These are phyloP conservation scores for Irpex sp. DNA, from an alignment of 1,284 basidiomycete genomes.

Conservation along the genomic window DNA sequence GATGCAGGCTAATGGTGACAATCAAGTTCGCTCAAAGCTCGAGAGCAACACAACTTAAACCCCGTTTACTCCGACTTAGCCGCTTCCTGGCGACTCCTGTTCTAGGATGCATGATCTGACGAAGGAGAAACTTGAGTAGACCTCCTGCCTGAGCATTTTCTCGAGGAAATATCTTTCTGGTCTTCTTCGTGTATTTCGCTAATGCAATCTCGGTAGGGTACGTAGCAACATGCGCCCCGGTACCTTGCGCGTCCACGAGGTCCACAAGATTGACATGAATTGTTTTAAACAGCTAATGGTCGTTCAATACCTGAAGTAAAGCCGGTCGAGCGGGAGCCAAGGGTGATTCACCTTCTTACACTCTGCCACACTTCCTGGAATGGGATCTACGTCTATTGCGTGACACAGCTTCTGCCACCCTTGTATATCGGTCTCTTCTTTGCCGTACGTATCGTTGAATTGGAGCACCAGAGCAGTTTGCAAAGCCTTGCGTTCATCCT, in stretches of 20 bases:
- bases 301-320: neutral
- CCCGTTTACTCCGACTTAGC: no score
- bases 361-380: constrained; percentile 11
- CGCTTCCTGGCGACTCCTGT: no score
- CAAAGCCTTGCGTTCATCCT: neutral
- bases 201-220: neutral
- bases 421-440: constrained; percentile 24
- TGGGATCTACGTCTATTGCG: constrained; percentile 14
- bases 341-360: neutral
- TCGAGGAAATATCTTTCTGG: constrained; percentile 24
- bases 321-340: neutral
- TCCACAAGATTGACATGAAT: neutral
- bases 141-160: constrained; percentile 34
- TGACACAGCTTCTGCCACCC: constrained; percentile 31
- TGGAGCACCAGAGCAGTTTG: constrained; percentile 28
- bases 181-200: neutral
- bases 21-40: no score
- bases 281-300: neutral
- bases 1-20: no score
- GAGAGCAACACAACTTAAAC: no score
- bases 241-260: neutral
- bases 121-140: constrained; percentile 25
- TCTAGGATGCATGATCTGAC: constrained; percentile 7
- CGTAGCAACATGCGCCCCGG: neutral
- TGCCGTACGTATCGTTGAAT: constrained; percentile 33